These are phyloP conservation scores for Ensete glaucum DNA, from an alignment of 176 grass and related monocot genomes.

Conservation along the genomic window DNA sequence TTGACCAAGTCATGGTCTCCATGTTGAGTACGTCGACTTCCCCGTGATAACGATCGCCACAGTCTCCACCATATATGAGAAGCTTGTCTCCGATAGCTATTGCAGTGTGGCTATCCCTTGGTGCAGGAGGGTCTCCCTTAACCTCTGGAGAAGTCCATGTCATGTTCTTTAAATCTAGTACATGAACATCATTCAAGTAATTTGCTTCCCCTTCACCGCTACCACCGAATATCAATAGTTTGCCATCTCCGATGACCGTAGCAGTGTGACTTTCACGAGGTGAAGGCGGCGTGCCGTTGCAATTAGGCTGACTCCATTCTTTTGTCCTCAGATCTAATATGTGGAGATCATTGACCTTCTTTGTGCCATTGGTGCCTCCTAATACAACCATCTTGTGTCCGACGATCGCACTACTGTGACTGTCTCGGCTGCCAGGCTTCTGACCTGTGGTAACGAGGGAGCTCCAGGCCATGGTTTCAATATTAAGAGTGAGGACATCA, in stretches of 20 bases:
- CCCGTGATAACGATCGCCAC: constrained; percentile 78
- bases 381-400: constrained; percentile 88
- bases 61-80: constrained; percentile 77
- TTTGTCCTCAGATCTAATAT: constrained; percentile 63
- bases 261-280: constrained; percentile 83
- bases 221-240: constrained; percentile 75
- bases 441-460: constrained; percentile 60
- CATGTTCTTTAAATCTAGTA: constrained; percentile 67
- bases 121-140: constrained; percentile 40
- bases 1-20: constrained; percentile 74
- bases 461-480: constrained; percentile 84
- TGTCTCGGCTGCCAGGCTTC: constrained; percentile 78
- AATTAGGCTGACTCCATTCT: constrained; percentile 64
- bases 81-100: constrained; percentile 49
- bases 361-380: constrained; percentile 74
- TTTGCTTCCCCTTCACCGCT: constrained; percentile 91
- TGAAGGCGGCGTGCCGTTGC: constrained; percentile 53
- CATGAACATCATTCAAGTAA: constrained; percentile 82
- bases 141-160: constrained; percentile 71
- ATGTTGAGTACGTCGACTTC: constrained; percentile 86
- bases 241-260: constrained; percentile 38
- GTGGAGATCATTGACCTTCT: constrained; percentile 88
- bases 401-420: constrained; percentile 50
- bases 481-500: constrained; percentile 68
- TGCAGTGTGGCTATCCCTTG: constrained; percentile 90